These are phyloP conservation scores for Mycena leptocephala DNA, from an alignment of 768 basidiomycete genomes.

Conservation along the genomic window DNA sequence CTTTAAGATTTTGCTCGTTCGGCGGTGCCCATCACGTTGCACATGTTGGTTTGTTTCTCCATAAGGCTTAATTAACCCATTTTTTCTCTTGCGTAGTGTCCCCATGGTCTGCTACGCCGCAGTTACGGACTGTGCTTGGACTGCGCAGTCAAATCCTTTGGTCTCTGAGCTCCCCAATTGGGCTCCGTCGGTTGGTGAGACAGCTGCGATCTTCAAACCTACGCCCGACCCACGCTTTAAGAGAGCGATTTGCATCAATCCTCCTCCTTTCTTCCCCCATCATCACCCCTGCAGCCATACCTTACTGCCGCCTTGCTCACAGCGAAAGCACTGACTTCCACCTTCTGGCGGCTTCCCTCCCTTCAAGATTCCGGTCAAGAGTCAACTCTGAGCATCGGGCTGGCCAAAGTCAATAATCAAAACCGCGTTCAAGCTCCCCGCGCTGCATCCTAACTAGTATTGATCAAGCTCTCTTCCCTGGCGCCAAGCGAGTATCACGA, in stretches of 20 bases:
- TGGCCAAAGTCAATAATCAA: not conserved
- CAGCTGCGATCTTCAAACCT: not conserved
- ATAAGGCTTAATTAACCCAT: no score
- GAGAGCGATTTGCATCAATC: not conserved
- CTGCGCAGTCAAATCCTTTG: no score
- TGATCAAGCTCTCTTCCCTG: not conserved
- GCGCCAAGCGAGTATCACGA: not conserved
- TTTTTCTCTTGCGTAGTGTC: no score
- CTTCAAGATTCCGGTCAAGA: no score
- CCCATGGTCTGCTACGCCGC: no score
- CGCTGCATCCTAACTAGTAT: not conserved
- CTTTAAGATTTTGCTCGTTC: no score
- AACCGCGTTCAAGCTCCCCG: not conserved
- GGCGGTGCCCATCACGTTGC: no score
- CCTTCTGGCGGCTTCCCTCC: not conserved
- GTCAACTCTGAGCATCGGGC: not conserved
- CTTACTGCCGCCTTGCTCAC: not conserved
- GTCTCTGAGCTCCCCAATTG: no score
- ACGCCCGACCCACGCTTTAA: not conserved
- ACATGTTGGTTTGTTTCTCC: no score
- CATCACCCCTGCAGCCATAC: not conserved
- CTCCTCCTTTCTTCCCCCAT: not conserved
- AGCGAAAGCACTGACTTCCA: not conserved
- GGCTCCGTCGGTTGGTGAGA: no score
- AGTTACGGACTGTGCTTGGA: no score